Evolutionary conservation across 2,329 filamentous ascomycete species (phyloP).

Genomic region (Mycogone perniciosa): DNA sequence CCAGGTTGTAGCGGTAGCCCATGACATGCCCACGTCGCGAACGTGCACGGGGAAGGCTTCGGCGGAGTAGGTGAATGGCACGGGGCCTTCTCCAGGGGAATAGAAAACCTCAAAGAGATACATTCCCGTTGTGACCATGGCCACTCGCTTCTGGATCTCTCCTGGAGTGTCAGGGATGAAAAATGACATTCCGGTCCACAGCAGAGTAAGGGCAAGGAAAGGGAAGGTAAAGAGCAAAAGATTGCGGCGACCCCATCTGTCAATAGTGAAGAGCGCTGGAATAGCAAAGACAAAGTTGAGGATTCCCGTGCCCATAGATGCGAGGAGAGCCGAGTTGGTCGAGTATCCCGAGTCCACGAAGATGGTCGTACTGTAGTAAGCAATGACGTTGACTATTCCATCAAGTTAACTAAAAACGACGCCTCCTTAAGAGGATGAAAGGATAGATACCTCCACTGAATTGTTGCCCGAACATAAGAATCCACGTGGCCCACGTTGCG

Average conservation of each 20-base stretch:
- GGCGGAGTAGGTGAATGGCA: slow-evolving; percentile 33
- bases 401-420: slow-evolving; percentile 14
- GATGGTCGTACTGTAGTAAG: slow-evolving; percentile 27
- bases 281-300: slow-evolving; percentile 22
- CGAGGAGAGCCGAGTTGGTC: slow-evolving; percentile 24
- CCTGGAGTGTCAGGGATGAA: slow-evolving; percentile 18
- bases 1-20: slow-evolving; percentile 31
- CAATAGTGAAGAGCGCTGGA: slow-evolving; percentile 29
- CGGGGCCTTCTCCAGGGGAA: slow-evolving; percentile 30
- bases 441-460: slow-evolving; percentile 9
- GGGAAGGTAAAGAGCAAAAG: slow-evolving; percentile 29
- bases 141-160: slow-evolving; percentile 20
- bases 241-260: slow-evolving; percentile 18
- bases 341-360: slow-evolving; percentile 23
- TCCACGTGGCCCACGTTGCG: slow-evolving; percentile 56
- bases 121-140: slow-evolving; percentile 29
- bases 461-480: slow-evolving; percentile 56
- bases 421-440: slow-evolving; percentile 3
- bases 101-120: slow-evolving; percentile 33
- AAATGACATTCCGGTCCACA: slow-evolving; percentile 27
- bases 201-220: slow-evolving; percentile 26
- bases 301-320: slow-evolving; percentile 27
- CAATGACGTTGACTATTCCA: slow-evolving; percentile 23
- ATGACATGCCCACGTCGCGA: slow-evolving; percentile 34
- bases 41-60: slow-evolving; percentile 33